phyloP scores from a whole-genome alignment of 2,329 filamentous ascomycete species.

The Stemphylium lycopersici region DNA sequence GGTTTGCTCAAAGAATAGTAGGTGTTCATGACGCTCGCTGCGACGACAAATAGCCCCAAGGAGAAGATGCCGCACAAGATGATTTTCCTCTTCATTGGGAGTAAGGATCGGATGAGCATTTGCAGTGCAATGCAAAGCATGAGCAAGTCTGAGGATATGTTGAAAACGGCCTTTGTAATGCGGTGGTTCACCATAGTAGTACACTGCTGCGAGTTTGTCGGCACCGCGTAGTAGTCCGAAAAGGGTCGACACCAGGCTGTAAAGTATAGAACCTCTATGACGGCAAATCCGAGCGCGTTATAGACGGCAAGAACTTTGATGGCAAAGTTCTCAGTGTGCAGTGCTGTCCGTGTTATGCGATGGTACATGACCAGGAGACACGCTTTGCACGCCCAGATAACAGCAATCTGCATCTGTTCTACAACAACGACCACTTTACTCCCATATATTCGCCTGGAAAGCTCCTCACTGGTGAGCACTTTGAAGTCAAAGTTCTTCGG shows the following conservation, averaged over 20 bases:
- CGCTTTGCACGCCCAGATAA: constrained; percentile 60
- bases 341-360: constrained; percentile 52
- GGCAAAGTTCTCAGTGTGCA: constrained; percentile 33
- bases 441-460: constrained; percentile 37
- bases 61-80: constrained; percentile 63
- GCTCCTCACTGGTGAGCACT: constrained; percentile 46
- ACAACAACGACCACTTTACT: constrained; percentile 60
- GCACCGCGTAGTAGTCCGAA: constrained; percentile 59
- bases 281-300: constrained; percentile 54
- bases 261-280: constrained; percentile 58
- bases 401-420: constrained; percentile 59
- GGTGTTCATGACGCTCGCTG: constrained; percentile 58
- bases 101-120: constrained; percentile 52
- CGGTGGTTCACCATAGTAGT: constrained; percentile 44
- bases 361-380: constrained; percentile 62
- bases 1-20: constrained; percentile 47
- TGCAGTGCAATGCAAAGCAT: constrained; percentile 55
- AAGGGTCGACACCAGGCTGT: constrained; percentile 62
- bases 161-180: constrained; percentile 51
- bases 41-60: constrained; percentile 58
- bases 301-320: constrained; percentile 57
- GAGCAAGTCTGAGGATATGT: constrained; percentile 55
- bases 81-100: constrained; percentile 58
- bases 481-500: constrained; percentile 54
- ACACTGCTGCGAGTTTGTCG: constrained; percentile 47